A percentile compares a stretch with the other conserved stretches of the same genome.
Evolutionary conservation across 805 yeast genomes (phyloP).

Genomic region (Saccharomycopsis sp.): DNA sequence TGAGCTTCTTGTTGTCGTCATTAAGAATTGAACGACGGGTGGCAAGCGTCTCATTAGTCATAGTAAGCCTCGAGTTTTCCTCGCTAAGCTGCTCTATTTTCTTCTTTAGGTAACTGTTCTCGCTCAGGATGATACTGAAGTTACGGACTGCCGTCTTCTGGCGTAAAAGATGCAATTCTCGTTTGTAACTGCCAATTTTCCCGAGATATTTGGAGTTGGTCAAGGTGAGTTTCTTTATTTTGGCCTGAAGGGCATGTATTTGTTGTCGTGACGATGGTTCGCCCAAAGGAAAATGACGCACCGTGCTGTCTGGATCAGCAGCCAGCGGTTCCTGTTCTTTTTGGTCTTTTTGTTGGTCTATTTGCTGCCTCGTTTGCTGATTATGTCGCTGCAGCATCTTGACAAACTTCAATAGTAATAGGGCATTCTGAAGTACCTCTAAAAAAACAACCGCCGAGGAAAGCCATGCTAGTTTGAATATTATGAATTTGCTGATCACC

Average conservation of each 20-base stretch:
- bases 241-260: neutral
- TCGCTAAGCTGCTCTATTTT: slow-evolving; percentile 3
- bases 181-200: neutral
- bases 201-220: neutral
- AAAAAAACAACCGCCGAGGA: neutral
- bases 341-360: neutral
- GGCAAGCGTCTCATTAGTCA: neutral
- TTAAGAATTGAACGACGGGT: neutral
- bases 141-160: neutral
- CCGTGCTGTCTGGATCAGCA: no score
- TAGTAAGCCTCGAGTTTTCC: neutral
- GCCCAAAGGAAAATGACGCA: no score
- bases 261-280: neutral
- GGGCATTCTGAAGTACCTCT: neutral
- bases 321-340: slow-evolving; percentile 1
- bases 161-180: neutral
- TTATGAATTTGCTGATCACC: neutral
- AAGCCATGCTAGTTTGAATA: slow-evolving; percentile 1
- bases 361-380: neutral
- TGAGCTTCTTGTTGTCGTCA: slow-evolving; percentile 1
- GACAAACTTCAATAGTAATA: neutral
- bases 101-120: neutral
- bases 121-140: neutral
- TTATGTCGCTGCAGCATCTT: neutral
- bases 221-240: neutral